Base-by-base conservation (phyloP, 495 filamentous ascomycete species). In the Acidomyces sp. region DNA sequence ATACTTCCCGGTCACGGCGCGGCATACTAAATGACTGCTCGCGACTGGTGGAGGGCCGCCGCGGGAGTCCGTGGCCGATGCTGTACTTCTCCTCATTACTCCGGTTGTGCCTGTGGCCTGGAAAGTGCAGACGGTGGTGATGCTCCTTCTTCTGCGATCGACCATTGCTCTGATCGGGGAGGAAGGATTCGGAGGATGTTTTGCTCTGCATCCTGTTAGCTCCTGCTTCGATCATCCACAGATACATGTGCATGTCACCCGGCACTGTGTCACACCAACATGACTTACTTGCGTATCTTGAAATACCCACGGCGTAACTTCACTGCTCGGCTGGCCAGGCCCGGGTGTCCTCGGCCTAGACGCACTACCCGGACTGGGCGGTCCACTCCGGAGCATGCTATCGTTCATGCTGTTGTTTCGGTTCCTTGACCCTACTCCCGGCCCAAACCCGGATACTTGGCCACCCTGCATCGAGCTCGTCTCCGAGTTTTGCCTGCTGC, bases 221-320 rank as follows among this genome's bases (percentile, higher is more conserved):
- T 15, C 18, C 23, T 23, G 17, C 32, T n/a, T n/a, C n/a, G n/a
- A n/a, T n/a, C n/a, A n/a, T n/a, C n/a, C n/a, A n/a, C n/a, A n/a
- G n/a, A n/a, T n/a, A n/a, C n/a, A n/a, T n/a, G n/a, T n/a, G n/a
- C n/a, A n/a, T n/a, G n/a, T n/a, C n/a, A n/a, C n/a, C n/a, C n/a
- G n/a, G n/a, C n/a, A n/a, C n/a, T n/a, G n/a, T n/a, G n/a, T n/a
- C n/a, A n/a, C n/a, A n/a, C 16, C 9, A 6, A 44, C 28, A 50
- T 61, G 10, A 30, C n/a, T 63, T 59, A 82, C 80, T 57, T 86
- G 76, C 47, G 70, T 75, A 55, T 90, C 84, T 62, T 97, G 90
- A 60, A 87, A 96, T 31, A 92, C 65, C 74, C 93, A 97, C 10
- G 90, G 90, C 17, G 88, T 87, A 35, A 97, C 84, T 54, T 96